Evolutionary conservation across 2,329 filamentous ascomycete genomes (phyloP).

Genomic region (Colletotrichum sp.): DNA sequence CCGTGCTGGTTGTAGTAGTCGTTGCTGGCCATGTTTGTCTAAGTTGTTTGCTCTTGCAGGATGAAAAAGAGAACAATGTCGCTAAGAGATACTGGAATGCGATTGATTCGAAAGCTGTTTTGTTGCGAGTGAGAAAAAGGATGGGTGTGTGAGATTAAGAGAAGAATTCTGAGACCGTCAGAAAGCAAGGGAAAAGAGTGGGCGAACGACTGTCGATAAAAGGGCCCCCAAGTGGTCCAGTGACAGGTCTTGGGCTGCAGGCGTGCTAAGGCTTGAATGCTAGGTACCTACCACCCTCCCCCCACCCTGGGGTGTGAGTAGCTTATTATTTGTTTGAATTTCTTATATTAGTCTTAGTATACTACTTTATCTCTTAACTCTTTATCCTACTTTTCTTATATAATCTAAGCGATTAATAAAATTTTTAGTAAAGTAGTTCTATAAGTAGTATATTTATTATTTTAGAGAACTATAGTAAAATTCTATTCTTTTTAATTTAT

Average conservation of each 20-base stretch:
- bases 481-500: no score
- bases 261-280: neutral
- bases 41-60: neutral
- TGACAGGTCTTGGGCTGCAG: conserved; percentile 2
- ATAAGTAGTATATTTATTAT: no score
- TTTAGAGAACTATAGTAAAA: no score
- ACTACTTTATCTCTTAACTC: no score
- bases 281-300: neutral
- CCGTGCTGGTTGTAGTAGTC: conserved; percentile 44
- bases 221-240: conserved; percentile 2
- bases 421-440: no score
- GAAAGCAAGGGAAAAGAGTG: neutral
- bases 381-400: no score
- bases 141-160: neutral
- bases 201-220: conserved; percentile 14
- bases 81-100: neutral
- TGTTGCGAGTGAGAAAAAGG: neutral
- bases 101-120: neutral
- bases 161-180: neutral
- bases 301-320: no score
- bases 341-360: no score
- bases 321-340: no score
- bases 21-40: conserved; percentile 41
- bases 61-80: neutral
- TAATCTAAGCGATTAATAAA: no score